A percentile compares a stretch with the other conserved stretches of the same genome.
phyloP scores from a whole-genome alignment of 2,329 filamentous ascomycete species.

The Pseudocercospora pini-densiflorae region DNA sequence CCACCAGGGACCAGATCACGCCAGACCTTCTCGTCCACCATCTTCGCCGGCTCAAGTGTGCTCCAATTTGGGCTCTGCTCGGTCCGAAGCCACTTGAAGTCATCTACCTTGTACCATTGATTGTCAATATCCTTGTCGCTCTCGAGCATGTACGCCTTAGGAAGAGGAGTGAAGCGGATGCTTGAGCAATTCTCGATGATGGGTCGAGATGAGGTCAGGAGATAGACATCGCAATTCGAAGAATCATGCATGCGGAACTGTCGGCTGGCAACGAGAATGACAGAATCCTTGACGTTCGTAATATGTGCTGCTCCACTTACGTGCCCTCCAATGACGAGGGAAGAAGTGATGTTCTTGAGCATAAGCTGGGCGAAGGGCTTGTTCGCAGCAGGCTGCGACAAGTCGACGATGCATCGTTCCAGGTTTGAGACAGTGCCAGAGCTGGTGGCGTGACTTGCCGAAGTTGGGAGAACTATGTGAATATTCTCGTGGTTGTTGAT shows the following conservation, averaged over 20 bases:
- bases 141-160: constrained; percentile 58
- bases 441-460: constrained; percentile 71
- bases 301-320: constrained; percentile 83
- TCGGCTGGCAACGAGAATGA: constrained; percentile 78
- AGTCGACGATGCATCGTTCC: constrained; percentile 74
- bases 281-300: constrained; percentile 71
- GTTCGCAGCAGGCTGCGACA: constrained; percentile 64
- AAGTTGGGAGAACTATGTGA: constrained; percentile 76
- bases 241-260: constrained; percentile 95
- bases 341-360: constrained; percentile 70
- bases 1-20: constrained; percentile 67
- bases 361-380: constrained; percentile 69
- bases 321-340: constrained; percentile 76
- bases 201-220: constrained; percentile 79
- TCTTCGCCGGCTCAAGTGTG: constrained; percentile 62
- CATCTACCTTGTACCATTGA: constrained; percentile 88
- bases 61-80: constrained; percentile 89
- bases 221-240: constrained; percentile 77
- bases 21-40: constrained; percentile 60
- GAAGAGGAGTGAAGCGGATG: constrained; percentile 80
- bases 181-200: constrained; percentile 89
- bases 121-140: constrained; percentile 53
- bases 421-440: constrained; percentile 76
- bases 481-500: constrained; percentile 68
- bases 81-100: constrained; percentile 95